phyloP scores from a whole-genome alignment of 2,329 filamentous ascomycete species.

The Phaeosphaeriaceae sp. region DNA sequence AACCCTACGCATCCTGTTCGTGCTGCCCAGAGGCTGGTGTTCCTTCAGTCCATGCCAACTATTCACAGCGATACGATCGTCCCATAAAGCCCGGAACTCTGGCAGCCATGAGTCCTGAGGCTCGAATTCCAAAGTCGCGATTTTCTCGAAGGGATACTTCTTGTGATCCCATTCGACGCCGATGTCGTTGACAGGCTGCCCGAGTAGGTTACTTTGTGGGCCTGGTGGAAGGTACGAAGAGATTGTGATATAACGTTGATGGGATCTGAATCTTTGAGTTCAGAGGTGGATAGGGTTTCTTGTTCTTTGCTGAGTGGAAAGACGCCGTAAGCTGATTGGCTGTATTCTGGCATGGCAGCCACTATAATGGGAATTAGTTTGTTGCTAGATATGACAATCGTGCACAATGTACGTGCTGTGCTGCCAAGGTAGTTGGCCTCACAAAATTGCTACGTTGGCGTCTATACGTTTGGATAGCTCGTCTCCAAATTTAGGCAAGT shows the following conservation, averaged over 20 bases:
- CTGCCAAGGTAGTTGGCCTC: slow-evolving; percentile 29
- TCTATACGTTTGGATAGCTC: slow-evolving; percentile 53
- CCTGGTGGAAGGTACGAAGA: slow-evolving; percentile 22
- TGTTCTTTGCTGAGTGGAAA: slow-evolving; percentile 52
- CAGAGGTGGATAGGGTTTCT: slow-evolving; percentile 49
- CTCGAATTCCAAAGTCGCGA: slow-evolving; percentile 52
- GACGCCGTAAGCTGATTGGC: slow-evolving; percentile 56
- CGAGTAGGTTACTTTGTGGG: slow-evolving; percentile 34
- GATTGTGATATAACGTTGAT: slow-evolving; percentile 35
- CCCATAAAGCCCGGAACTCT: slow-evolving; percentile 51
- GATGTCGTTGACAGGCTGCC: slow-evolving; percentile 48
- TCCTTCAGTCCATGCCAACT: slow-evolving; percentile 49
- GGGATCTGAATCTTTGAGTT: slow-evolving; percentile 31
- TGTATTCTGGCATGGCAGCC: slow-evolving; percentile 50
- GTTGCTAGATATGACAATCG: neutral
- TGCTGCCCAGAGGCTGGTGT: slow-evolving; percentile 49
- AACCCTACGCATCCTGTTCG: slow-evolving; percentile 50
- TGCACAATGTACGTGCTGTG: slow-evolving; percentile 18
- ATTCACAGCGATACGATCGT: slow-evolving; percentile 49
- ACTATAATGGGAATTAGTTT: slow-evolving; percentile 9
- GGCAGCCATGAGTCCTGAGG: slow-evolving; percentile 51
- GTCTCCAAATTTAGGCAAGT: slow-evolving; percentile 31
- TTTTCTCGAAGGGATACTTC: slow-evolving; percentile 57
- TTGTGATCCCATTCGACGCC: slow-evolving; percentile 54
- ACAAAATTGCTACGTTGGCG: slow-evolving; percentile 33